These are phyloP conservation scores for Acacia acuminata DNA, from an alignment of 306 rosid genomes.

Conservation along the genomic window DNA sequence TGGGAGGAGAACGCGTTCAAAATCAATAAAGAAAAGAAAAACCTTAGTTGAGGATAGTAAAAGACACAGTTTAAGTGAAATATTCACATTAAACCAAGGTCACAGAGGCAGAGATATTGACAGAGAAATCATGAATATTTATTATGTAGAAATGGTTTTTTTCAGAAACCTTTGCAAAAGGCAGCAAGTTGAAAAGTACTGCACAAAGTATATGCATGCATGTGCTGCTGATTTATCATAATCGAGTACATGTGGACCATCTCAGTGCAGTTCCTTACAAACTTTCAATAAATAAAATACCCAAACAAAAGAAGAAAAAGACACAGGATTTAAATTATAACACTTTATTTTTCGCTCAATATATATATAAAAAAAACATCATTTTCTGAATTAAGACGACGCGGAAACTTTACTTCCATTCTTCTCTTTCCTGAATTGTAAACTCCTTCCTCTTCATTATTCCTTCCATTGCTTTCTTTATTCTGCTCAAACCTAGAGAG, in stretches of 20 bases:
- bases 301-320: not conserved
- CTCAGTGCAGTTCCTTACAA: conserved; percentile 20
- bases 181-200: conserved; percentile 1
- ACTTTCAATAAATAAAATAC: not conserved
- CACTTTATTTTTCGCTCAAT: not conserved
- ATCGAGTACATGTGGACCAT: not conserved
- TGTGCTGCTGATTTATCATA: not conserved
- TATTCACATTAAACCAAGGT: too few relatives aligned
- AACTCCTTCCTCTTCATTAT: not conserved
- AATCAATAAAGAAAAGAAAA: too few relatives aligned
- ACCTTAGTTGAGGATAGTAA: too few relatives aligned
- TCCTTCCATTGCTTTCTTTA: not conserved
- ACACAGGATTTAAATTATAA: conserved; percentile 9
- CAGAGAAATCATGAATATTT: conserved; percentile 27
- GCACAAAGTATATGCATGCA: conserved; percentile 19
- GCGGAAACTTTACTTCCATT: conserved; percentile 5
- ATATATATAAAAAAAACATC: not conserved
- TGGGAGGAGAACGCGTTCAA: too few relatives aligned
- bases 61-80: too few relatives aligned
- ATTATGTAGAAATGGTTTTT: too few relatives aligned
- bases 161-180: too few relatives aligned
- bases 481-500: not conserved
- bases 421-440: not conserved
- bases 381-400: not conserved
- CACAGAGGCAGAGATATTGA: too few relatives aligned